Base-by-base conservation (phyloP, 306 rosid genomes). In the Phaseolus lunatus region DNA sequence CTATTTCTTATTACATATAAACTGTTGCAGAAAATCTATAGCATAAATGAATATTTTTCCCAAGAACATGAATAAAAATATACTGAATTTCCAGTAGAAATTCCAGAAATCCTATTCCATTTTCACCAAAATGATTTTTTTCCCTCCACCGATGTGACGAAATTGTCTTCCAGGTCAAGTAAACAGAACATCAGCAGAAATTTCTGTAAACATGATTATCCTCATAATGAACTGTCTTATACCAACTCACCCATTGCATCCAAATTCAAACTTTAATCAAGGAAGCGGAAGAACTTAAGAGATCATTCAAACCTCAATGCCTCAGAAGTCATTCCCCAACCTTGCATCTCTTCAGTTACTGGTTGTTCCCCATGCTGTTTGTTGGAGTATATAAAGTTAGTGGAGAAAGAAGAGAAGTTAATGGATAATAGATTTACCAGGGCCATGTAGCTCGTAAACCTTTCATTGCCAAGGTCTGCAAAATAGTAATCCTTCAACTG, bases 401-500 rank as follows among this genome's bases (percentile, higher is more conserved):
- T 61, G 67, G 67, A 61, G 67, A 29, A 61, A 29, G 67, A 61
- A 61, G 67, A 61, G 11, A 61, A 61, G 97, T 89, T 85, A 89
- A 90, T 90, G 97, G 97, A 81, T 87, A 87, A 92, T 71, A 89
- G 85, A 92, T 90, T 95, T 95, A 95, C 99, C 97, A 95, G 92
- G 97, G 99, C 99, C 99, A 95, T 95, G 99, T 95, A 95, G 99
- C 99, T 92, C 91, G 97, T 95, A 92, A 95, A 95, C 99, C 99
- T 95, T 92, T 95, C 99, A 95, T 95, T 91, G 87, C 97, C 97
- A 83, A 61, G 67, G 44, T 61, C 67, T 61, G 44, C 67, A 61
- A 61, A 61, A 31, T 61, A 61, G 67, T 61, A 61, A 61, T 61
- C 67, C 67, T 16, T 61, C 67, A 61, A 31, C 23, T 61, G 67